These are phyloP conservation scores for Oidiodendron maius DNA, from an alignment of 495 filamentous ascomycete species.

Conservation along the genomic window DNA sequence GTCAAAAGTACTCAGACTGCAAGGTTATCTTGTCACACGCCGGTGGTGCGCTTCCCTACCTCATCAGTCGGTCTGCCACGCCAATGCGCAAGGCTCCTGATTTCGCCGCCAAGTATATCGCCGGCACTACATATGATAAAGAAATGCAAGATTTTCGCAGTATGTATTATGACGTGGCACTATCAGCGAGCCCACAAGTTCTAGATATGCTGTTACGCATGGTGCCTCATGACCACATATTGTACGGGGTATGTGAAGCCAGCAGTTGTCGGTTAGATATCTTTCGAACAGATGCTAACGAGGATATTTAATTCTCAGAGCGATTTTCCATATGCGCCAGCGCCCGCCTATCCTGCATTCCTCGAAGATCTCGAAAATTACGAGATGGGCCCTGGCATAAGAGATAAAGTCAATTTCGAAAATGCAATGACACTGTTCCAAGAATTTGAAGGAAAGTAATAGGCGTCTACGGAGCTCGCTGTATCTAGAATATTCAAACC, in stretches of 20 bases:
- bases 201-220: slow-evolving; percentile 30
- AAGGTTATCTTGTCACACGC: slow-evolving; percentile 41
- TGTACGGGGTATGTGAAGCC: too few species aligned
- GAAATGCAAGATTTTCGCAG: slow-evolving; percentile 29
- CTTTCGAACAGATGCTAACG: too few species aligned
- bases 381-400: not conserved
- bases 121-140: slow-evolving; percentile 22
- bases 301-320: too few species aligned
- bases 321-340: slow-evolving; percentile 30
- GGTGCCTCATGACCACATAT: slow-evolving; percentile 34
- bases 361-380: not conserved
- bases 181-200: slow-evolving; percentile 15
- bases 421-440: not conserved
- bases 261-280: too few species aligned
- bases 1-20: slow-evolving; percentile 36
- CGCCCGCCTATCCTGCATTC: not conserved
- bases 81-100: not conserved
- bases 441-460: too few species aligned
- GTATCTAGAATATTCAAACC: too few species aligned
- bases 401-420: not conserved
- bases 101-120: slow-evolving; percentile 7
- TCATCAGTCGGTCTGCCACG: slow-evolving; percentile 29
- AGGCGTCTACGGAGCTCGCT: too few species aligned
- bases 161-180: slow-evolving; percentile 47
- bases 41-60: slow-evolving; percentile 40